Base-by-base conservation (phyloP, 345 rosid species). In the Eucalyptus globulus region DNA sequence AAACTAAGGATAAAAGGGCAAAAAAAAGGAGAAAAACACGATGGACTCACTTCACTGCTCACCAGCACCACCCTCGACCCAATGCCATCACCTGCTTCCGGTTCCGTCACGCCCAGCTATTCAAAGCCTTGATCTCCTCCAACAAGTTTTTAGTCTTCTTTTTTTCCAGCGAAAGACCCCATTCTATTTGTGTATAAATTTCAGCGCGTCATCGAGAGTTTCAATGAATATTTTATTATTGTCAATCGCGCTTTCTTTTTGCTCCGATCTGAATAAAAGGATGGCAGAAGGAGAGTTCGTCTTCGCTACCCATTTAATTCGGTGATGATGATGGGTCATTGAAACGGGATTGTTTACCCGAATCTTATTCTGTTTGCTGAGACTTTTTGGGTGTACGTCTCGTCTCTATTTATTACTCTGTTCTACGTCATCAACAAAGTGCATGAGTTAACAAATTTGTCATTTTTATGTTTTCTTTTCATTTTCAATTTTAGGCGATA, bases 111-210 rank as follows among this genome's bases (percentile, higher is more conserved):
- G 72, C 3, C 2, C 37, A n/a, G 3, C 72, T 90, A 90, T 85
- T 89, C 81, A 86, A 53, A 81, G 89, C 88, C 58, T 88, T 91
- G 88, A 53, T 87, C 44, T 90, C 92, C 90, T 90, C 67, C 26
- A n/a, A n/a, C 34, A 5, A 53, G 80, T n/a, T 56, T 56, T 85
- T 34, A 14, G 51, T 90, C 88, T 87, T 86, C 49, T 50, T 40
- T 89, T 88, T 90, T 58, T 44, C 93, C 12, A 97, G 96, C 96
- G 88, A 89, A 88, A 87, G 86, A 97, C 95, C 98, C 86, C 90
- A 37, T 85, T 86, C 49, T 93, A 93, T 88, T 81, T 90, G 67
- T 91, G 89, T 49, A 87, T 91, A 81, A 43, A 50, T 88, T 92
- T 93, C 94, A 92, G 88, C 89, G 54, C 91, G 92, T 90, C 31